Evolutionary conservation across 768 basidiomycete species (phyloP), one percentile per base, ranked within the genome.

Genomic region (Amyloporia xantha): DNA sequence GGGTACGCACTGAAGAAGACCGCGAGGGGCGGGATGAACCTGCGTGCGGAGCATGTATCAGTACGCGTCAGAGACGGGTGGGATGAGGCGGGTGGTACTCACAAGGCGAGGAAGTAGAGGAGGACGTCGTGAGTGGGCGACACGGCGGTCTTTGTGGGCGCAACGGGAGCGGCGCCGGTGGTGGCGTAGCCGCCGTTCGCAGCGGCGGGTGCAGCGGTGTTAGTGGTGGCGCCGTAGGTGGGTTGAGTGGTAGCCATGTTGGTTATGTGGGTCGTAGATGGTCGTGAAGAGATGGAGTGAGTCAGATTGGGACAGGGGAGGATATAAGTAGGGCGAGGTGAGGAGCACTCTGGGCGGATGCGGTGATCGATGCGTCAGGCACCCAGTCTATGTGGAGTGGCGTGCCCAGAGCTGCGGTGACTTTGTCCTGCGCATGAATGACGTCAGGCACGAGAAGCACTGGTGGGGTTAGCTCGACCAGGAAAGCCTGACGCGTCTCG

Each of bases 71-170:
- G 33, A 36, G 26, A 6, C 30, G 26, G 27, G 25, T 33, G 30
- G 41, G 25, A 6, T 12, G 7, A 24, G 28, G 11, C 15, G 20
- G 10, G 2, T 20, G 30, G 5, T 11, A n/a, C 66, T 55, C 41
- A 66, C 66, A 68, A 27, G 0, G 66, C 66, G 26, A 68, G 39
- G 49, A 66, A 62, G 35, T 66, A 68, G 23, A 66, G 55, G 5
- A 55, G 12, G 13, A 64, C 59, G 37, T 66, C 61, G 51, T 42
- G 39, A 0, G 54, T 56, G 27, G 62, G 54, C 4, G 63, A 64
- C 3, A 51, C 52, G 7, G 11, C n/a, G 4, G n/a, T 38, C 23
- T 27, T 23, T 6, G 40, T 39, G 19, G 24, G n/a, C 9, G 47
- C 47, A 17, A 21, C n/a, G 17, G 49, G 49, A 6, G 33, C 45